Base-by-base conservation (phyloP, 805 yeast genomes). In the Candida taoyuanica region DNA sequence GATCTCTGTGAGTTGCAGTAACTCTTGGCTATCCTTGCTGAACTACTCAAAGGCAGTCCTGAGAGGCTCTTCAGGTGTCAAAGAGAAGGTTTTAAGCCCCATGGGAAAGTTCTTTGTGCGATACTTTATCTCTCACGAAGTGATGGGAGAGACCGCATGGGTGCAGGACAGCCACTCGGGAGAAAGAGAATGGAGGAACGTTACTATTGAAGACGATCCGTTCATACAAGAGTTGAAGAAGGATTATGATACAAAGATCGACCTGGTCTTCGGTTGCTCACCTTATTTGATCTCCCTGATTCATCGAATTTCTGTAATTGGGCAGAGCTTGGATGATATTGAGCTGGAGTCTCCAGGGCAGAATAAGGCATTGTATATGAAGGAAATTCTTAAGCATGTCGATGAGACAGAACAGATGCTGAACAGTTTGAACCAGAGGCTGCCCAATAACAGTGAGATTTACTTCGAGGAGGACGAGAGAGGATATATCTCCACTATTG, bases 141-240 rank as follows among this genome's bases (percentile, higher is more conserved):
- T 68, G 2, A 62, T 68, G 69, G 68, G 70, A 3, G 68, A 64
- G 33, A 67, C 72, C 0, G 68, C 66, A 2, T 64, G 67, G 68
- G 50, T 53, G 15, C 48, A 50, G 29, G 57, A 56, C 23, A 38
- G 37, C 14, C 31, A 39, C 7, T 24, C 28, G 19, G n/a, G n/a
- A n/a, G 17, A 37, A 9, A 31, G 42, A 13, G 43, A 33, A n/a
- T 17, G 17, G 13, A 41, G 31, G 28, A 37, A 31, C 14, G 21
- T 47, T 8, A 51, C 49, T 7, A 52, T 52, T n/a, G 53, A 50
- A 25, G 63, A 59, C 24, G 61, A 58, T 34, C 57, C 58, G 17
- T 56, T 50, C 33, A 49, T 59, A 18, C 60, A 61, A 38, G 51
- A 40, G 19, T 44, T 63, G 34, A 63, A 62, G 38, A 53, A 60